Evolutionary conservation across 202 grass and related monocot genomes (phyloP).

Genomic region (Setaria viridis): DNA sequence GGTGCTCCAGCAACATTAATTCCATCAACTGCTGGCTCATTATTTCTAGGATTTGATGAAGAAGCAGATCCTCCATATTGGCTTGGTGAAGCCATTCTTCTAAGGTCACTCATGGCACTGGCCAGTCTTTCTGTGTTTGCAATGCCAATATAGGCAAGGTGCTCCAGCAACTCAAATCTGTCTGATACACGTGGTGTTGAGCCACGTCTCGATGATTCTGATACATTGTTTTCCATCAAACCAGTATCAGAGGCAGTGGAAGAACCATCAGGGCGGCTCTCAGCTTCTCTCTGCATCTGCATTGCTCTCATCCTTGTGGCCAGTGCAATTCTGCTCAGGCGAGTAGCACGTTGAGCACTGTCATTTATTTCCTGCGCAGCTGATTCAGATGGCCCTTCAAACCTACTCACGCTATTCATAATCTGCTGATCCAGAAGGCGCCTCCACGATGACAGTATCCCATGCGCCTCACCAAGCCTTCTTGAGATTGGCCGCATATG

Average conservation of each 20-base stretch:
- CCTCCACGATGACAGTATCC: slow-evolving; percentile 79
- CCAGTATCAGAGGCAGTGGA: slow-evolving; percentile 44
- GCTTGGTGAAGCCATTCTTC: slow-evolving; percentile 69
- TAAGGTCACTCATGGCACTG: slow-evolving; percentile 68
- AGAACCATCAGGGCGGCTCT: slow-evolving; percentile 39
- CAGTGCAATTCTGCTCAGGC: slow-evolving; percentile 56
- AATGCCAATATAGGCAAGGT: slow-evolving; percentile 66
- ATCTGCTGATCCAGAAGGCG: slow-evolving; percentile 83
- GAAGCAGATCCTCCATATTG: slow-evolving; percentile 70
- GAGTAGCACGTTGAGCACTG: slow-evolving; percentile 51
- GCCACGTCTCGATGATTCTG: slow-evolving; percentile 51
- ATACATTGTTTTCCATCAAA: slow-evolving; percentile 46
- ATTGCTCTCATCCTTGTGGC: slow-evolving; percentile 69
- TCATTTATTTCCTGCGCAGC: slow-evolving; percentile 63
- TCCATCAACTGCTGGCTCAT: slow-evolving; percentile 45
- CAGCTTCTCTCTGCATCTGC: slow-evolving; percentile 62
- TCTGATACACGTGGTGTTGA: slow-evolving; percentile 59
- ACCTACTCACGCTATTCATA: slow-evolving; percentile 49
- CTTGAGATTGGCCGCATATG: slow-evolving; percentile 84
- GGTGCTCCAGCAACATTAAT: slow-evolving; percentile 56
- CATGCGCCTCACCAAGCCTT: slow-evolving; percentile 84
- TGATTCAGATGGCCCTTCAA: slow-evolving; percentile 68
- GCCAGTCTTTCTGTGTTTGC: slow-evolving; percentile 79
- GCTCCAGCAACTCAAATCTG: slow-evolving; percentile 75
- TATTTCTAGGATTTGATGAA: slow-evolving; percentile 60